These are phyloP conservation scores for Starmerella floris DNA, from an alignment of 805 yeast species.

Conservation along the genomic window DNA sequence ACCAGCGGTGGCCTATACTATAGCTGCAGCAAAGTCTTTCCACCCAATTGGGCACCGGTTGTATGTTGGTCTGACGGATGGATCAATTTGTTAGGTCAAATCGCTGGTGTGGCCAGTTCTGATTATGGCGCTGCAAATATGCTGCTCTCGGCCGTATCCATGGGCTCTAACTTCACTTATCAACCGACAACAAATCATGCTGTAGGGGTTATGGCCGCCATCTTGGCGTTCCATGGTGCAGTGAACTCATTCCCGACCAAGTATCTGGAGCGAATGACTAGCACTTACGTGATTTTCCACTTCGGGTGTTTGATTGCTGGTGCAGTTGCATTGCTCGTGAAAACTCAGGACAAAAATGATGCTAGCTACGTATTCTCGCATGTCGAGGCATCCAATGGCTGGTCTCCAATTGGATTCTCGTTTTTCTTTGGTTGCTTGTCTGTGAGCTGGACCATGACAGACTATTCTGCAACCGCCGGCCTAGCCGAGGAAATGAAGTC, in stretches of 20 bases:
- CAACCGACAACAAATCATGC: slow-evolving; percentile 24
- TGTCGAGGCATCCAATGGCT: slow-evolving; percentile 37
- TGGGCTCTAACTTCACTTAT: slow-evolving; percentile 26
- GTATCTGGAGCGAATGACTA: slow-evolving; percentile 38
- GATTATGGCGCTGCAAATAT: slow-evolving; percentile 28
- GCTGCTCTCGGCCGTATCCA: slow-evolving; percentile 27
- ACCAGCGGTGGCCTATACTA: slow-evolving; percentile 66
- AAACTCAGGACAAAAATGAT: slow-evolving; percentile 36
- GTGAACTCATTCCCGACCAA: slow-evolving; percentile 42
- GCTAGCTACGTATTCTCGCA: slow-evolving; percentile 38
- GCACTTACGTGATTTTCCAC: slow-evolving; percentile 38
- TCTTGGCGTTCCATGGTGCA: slow-evolving; percentile 37
- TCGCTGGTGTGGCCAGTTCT: slow-evolving; percentile 29
- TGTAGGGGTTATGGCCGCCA: slow-evolving; percentile 30
- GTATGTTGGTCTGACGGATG: slow-evolving; percentile 45
- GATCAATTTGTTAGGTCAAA: slow-evolving; percentile 32
- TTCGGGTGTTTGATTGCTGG: slow-evolving; percentile 39
- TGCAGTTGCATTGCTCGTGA: slow-evolving; percentile 42
- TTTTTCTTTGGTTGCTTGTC: slow-evolving; percentile 39
- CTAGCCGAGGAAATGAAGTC: slow-evolving; percentile 52
- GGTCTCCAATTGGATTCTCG: slow-evolving; percentile 43
- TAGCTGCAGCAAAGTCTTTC: slow-evolving; percentile 30
- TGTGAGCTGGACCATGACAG: slow-evolving; percentile 47
- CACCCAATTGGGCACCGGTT: slow-evolving; percentile 35
- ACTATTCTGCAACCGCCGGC: slow-evolving; percentile 65